Evolutionary conservation across 1,284 basidiomycete genomes (phyloP), one percentile per base, ranked within the genome.

Genomic region (Cutaneotrichosporon cavernicola): DNA sequence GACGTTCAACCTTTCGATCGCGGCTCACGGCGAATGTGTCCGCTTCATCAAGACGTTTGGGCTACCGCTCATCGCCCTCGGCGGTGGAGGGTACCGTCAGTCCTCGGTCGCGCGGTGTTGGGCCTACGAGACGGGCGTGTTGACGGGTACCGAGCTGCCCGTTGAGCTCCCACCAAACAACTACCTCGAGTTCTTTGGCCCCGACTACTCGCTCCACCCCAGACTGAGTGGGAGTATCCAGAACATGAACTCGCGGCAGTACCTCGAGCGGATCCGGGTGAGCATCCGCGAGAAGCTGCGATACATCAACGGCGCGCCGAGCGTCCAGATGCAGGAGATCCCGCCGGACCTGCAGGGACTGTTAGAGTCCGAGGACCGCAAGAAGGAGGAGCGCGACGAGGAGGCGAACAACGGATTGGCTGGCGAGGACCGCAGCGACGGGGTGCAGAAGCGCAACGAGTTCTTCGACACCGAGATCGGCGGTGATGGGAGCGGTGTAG

Each of bases 11-110:
- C 85, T 99, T 13, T 95, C 91, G n/a, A 98, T 98, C 69, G 90
- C 92, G n/a, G 96, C 94, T 0, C 96, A 99, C 73, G 96, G 96
- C 40, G 95, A 98, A 81, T 98, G 96, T 77, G 95, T 99, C 14
- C 89, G 95, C 73, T 97, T 95, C 79, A 92, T 98, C 65, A 89
- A 95, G 72, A 89, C 89, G 62, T 98, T 92, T 81, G 88, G 89
- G 65, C 86, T 97, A 0, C 96, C 96, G 0, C 82, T 98, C 6
- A 84, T 99, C 18, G 90, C 97, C 8, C 80, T 99, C 2, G 96
- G 96, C 21, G 96, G 96, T 1, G 96, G 96, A 1, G 96, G 96
- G 0, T 99, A 99, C 67, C 72, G 80, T 31, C 77, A 79, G 62
- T 91, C 92, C 76, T 97, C 96, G 72, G 96, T 99, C 62, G 91